These are phyloP conservation scores for Boletus holoroseus DNA, from an alignment of 1,284 basidiomycete species.

Conservation along the genomic window DNA sequence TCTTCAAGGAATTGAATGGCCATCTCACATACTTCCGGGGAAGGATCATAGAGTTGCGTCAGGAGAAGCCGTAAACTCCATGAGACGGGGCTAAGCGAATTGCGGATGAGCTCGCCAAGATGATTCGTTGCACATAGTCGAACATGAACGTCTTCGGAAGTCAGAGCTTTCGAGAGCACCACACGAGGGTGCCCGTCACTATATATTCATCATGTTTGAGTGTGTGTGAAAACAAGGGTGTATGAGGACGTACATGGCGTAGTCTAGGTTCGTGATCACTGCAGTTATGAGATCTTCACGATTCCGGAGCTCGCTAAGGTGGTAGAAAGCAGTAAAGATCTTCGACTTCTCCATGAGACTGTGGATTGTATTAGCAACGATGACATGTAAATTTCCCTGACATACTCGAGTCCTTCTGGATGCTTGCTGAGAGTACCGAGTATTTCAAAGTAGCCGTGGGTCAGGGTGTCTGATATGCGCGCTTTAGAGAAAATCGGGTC, in stretches of 20 bases:
- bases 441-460: conserved; percentile 95
- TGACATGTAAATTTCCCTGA: conserved; percentile 15
- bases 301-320: conserved; percentile 83
- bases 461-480: conserved; percentile 78
- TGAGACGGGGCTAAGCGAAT: conserved; percentile 56
- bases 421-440: conserved; percentile 85
- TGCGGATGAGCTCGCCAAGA: conserved; percentile 74
- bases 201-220: conserved; percentile 5
- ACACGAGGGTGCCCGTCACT: conserved; percentile 92
- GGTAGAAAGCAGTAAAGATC: conserved; percentile 93
- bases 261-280: conserved; percentile 90
- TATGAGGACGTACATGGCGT: conserved; percentile 60
- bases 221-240: neutral
- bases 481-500: conserved; percentile 86
- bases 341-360: conserved; percentile 89
- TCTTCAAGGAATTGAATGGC: conserved; percentile 88
- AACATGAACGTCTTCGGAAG: conserved; percentile 85
- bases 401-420: conserved; percentile 84
- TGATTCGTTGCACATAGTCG: conserved; percentile 86
- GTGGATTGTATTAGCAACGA: conserved; percentile 6
- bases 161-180: conserved; percentile 88
- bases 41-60: conserved; percentile 93
- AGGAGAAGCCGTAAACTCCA: conserved; percentile 89
- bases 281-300: conserved; percentile 89
- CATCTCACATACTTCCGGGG: conserved; percentile 82